A percentile compares a stretch with the other conserved stretches of the same genome.
phyloP scores from a whole-genome alignment of 306 rosid species.

The Oemleria cerasiformis region DNA sequence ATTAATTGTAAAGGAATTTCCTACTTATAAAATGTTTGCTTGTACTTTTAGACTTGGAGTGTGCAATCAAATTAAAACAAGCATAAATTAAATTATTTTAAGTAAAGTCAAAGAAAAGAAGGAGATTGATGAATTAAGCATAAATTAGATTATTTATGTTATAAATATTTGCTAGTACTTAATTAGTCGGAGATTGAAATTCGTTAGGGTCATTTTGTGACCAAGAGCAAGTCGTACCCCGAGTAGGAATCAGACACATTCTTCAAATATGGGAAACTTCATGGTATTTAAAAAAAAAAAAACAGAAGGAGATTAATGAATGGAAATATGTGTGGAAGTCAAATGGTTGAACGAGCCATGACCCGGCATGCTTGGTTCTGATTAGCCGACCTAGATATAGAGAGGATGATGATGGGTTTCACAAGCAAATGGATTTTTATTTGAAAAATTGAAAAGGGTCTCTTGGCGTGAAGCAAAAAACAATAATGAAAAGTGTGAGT shows the following conservation, averaged over 20 bases:
- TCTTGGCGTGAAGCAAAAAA: constrained; percentile 33
- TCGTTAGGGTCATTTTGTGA: no score
- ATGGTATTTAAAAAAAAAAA: no score
- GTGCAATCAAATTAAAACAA: background rate
- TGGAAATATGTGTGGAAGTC: constrained; percentile 8
- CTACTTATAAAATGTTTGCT: background rate
- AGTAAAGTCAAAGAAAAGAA: constrained; percentile 24
- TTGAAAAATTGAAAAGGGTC: constrained; percentile 9
- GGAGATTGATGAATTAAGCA: background rate
- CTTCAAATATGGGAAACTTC: no score
- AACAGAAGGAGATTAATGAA: background rate
- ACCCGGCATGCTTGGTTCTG: constrained; percentile 12
- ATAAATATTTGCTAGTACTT: no score
- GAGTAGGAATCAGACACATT: no score
- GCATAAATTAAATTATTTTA: background rate
- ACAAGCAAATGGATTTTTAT: constrained; percentile 5
- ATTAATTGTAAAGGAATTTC: no score
- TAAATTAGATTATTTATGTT: no score
- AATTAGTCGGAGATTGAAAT: no score
- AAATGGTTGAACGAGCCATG: constrained; percentile 27
- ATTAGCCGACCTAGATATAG: constrained; percentile 29
- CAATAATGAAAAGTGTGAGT: constrained; percentile 30
- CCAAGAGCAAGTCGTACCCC: no score
- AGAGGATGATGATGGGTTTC: constrained; percentile 11
- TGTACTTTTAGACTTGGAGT: background rate